Conservation (phyloP, 208 protist genomes). For the Leishmania braziliensis region DNA sequence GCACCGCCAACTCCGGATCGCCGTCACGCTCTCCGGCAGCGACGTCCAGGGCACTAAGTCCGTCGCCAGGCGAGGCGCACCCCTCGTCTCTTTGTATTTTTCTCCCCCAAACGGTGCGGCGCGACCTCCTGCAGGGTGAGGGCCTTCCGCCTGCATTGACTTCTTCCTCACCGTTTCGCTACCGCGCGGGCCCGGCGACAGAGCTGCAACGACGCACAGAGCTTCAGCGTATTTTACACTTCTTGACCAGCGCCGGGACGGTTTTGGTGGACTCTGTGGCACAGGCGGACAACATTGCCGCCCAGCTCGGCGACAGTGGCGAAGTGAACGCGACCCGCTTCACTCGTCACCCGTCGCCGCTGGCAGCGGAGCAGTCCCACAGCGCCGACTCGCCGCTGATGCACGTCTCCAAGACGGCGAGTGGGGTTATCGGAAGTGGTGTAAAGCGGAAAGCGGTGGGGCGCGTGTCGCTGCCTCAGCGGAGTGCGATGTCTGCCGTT, state of each 20-base stretch:
- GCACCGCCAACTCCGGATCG: neutral
- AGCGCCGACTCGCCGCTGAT: neutral
- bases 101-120: slow-evolving; percentile 16
- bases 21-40: neutral
- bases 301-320: slow-evolving; percentile 16
- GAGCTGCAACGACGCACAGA: slow-evolving; percentile 31
- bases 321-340: neutral
- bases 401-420: neutral
- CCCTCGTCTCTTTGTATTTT: slow-evolving; percentile 22
- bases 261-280: slow-evolving; percentile 18
- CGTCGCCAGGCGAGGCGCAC: slow-evolving; percentile 9
- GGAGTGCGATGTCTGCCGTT: neutral
- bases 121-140: slow-evolving; percentile 20
- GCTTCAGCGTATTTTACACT: slow-evolving; percentile 33
- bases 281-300: slow-evolving; percentile 24
- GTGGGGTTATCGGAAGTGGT: neutral
- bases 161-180: neutral
- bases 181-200: slow-evolving; percentile 8
- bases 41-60: neutral
- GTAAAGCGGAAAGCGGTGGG: slow-evolving; percentile 12
- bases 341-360: neutral
- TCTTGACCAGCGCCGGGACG: slow-evolving; percentile 20
- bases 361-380: neutral
- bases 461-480: slow-evolving; percentile 20
- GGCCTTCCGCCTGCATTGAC: neutral